A percentile compares a stretch with the other conserved stretches of the same genome.
phyloP scores from a whole-genome alignment of 805 yeast species.

The Teunomyces panamensis region DNA sequence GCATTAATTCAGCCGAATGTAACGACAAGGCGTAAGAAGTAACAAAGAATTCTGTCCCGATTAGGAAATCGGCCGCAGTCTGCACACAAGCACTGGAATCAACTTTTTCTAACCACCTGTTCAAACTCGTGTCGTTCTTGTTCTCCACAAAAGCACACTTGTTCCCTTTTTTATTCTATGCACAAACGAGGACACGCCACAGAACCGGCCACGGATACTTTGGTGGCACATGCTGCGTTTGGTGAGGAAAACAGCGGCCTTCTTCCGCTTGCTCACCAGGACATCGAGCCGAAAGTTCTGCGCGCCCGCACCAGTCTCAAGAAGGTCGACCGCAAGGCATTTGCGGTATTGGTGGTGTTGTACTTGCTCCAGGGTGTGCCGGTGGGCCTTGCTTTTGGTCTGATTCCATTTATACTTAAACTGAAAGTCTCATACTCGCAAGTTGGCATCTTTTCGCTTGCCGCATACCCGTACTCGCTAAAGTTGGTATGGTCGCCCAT shows the following conservation, averaged over 20 bases:
- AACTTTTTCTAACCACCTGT: neutral
- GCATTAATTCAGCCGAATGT: neutral
- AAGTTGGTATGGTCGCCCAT: conserved; percentile 95
- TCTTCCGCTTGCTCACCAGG: conserved; percentile 27
- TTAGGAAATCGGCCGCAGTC: neutral
- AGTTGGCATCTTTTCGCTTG: conserved; percentile 85
- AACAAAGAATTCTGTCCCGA: neutral
- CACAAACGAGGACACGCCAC: conserved; percentile 22
- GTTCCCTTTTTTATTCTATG: conserved; percentile 4
- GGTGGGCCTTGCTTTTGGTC: conserved; percentile 92
- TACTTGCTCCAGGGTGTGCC: conserved; percentile 95
- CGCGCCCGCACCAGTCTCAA: conserved; percentile 7
- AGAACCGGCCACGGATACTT: conserved; percentile 10
- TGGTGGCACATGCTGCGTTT: conserved; percentile 20
- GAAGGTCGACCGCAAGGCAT: conserved; percentile 64
- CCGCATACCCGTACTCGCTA: conserved; percentile 91
- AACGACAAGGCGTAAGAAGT: neutral
- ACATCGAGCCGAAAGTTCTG: conserved; percentile 4
- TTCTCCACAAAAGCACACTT: neutral
- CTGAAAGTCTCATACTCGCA: conserved; percentile 81
- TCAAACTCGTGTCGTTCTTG: too few relatives aligned
- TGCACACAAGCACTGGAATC: neutral
- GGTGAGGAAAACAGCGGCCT: conserved; percentile 35
- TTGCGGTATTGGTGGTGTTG: conserved; percentile 64
- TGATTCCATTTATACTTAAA: conserved; percentile 86